Evolutionary conservation across 257 asterid genomes (phyloP), one percentile per base, ranked within the genome.

Genomic region (Scutellaria minor): DNA sequence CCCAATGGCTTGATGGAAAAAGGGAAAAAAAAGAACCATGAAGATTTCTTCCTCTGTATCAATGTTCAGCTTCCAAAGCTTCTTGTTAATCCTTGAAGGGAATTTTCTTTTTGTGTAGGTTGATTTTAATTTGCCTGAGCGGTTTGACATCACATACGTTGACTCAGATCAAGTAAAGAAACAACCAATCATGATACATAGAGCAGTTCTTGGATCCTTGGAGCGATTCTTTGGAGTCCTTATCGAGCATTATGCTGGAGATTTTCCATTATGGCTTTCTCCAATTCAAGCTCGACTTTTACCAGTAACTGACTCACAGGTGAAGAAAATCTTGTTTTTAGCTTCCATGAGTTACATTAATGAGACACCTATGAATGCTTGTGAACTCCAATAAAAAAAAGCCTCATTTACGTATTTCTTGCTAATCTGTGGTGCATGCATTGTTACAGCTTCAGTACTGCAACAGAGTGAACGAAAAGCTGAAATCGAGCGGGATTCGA

Each of bases 141-240:
- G 97, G 63, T 91, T 94, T 70, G 92, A 89, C 85, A 88, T 94
- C 61, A 84, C 90, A 14, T 94, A 91, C 68, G 79, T 91, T 70
- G 96, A 91, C 78, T 86, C 95, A 27, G 75, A 89, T 80, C 92
- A 85, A 84, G 95, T 85, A 83, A 94, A 82, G 84, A 88, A 87
- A 73, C 91, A 90, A 2, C 98, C 98, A 1, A 89, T 94, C 77
- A 84, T 94, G 96, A 93, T 93, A 74, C 97, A 93, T 78, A 83
- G 97, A 79, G 97, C 98, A 64, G 84, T 91, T 75, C 96, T 93
- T 72, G 98, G 98, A 82, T 93, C 97, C 65, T 77, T 93, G 80
- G 98, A 93, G 81, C 85, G 97, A 31, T 93, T 91, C 76, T 93
- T 93, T 70, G 98, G 98, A 46, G 96, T 93, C 79, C 96, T 93